Percentiles rank a stretch among this genome's conserved stretches.
Conservation (phyloP, 2,329 filamentous ascomycete species). For the Penicillium polonicum region DNA sequence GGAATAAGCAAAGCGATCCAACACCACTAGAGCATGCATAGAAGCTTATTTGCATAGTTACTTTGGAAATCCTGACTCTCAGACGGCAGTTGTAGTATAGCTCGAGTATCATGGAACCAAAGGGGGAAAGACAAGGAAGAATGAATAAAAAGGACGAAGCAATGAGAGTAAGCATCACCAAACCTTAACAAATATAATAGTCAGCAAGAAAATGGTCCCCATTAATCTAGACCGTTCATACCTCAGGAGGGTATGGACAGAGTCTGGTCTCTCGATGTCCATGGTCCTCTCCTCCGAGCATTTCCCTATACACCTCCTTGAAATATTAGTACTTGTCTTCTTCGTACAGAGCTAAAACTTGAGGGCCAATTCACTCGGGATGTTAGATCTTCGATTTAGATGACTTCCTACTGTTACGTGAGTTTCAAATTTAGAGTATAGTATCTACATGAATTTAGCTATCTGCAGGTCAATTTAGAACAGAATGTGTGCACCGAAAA, state of each 20-base stretch:
- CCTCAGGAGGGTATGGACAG: background rate
- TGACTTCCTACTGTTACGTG: background rate
- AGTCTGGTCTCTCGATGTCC: background rate
- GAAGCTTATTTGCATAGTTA: too few species aligned
- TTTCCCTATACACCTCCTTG: background rate
- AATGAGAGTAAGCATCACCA: too few species aligned
- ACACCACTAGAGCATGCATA: background rate
- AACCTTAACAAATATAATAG: too few species aligned
- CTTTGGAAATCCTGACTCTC: background rate
- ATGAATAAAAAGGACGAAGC: too few species aligned
- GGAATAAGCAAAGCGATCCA: background rate
- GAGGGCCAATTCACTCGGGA: background rate
- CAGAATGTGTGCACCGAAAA: accelerated
- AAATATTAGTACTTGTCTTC: background rate
- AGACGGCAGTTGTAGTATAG: background rate
- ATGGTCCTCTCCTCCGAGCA: background rate
- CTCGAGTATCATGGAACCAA: background rate
- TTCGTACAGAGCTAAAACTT: background rate
- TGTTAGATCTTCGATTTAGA: background rate
- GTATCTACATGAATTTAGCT: background rate
- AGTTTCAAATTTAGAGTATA: background rate
- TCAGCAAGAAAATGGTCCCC: background rate
- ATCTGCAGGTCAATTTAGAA: accelerated
- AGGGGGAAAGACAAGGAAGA: too few species aligned
- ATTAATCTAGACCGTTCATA: background rate